A percentile compares a stretch with the other conserved stretches of the same genome.
Conservation (phyloP, 2,329 filamentous ascomycete species). For the Fusarium azukiicola region DNA sequence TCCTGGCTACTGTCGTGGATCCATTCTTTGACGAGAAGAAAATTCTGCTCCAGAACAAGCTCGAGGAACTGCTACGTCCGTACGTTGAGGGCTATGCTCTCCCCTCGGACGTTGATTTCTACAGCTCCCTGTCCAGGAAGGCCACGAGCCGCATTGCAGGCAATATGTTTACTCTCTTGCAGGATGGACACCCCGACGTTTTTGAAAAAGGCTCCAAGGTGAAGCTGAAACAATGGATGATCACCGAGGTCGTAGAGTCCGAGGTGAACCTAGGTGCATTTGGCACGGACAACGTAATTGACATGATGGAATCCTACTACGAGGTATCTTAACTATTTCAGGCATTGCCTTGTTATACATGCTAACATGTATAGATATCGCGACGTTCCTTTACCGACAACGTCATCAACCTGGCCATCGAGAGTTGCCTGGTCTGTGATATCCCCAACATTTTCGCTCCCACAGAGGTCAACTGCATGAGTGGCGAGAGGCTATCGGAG, state of each 20-base stretch:
- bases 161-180: slow-evolving; percentile 36
- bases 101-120: slow-evolving; percentile 58
- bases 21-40: slow-evolving; percentile 60
- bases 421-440: slow-evolving; percentile 69
- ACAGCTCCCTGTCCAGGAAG: slow-evolving; percentile 27
- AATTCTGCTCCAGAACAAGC: slow-evolving; percentile 56
- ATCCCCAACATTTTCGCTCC: slow-evolving; percentile 67
- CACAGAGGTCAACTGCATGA: slow-evolving; percentile 36
- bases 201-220: slow-evolving; percentile 36
- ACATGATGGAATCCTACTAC: slow-evolving; percentile 70
- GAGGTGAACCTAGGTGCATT: slow-evolving; percentile 55
- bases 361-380: slow-evolving; percentile 59
- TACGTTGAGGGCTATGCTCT: slow-evolving; percentile 57
- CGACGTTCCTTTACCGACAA: slow-evolving; percentile 70
- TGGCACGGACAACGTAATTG: slow-evolving; percentile 64
- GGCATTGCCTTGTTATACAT: rapidly evolving
- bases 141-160: slow-evolving; percentile 30
- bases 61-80: slow-evolving; percentile 64
- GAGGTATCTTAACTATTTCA: slow-evolving; percentile 55
- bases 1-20: slow-evolving; percentile 54
- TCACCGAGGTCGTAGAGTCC: slow-evolving; percentile 32
- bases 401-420: slow-evolving; percentile 70
- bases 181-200: slow-evolving; percentile 42
- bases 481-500: slow-evolving; percentile 31
- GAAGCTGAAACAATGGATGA: slow-evolving; percentile 19